Base-by-base conservation (phyloP, 1,139 yeast species). In the Diutina sp. region DNA sequence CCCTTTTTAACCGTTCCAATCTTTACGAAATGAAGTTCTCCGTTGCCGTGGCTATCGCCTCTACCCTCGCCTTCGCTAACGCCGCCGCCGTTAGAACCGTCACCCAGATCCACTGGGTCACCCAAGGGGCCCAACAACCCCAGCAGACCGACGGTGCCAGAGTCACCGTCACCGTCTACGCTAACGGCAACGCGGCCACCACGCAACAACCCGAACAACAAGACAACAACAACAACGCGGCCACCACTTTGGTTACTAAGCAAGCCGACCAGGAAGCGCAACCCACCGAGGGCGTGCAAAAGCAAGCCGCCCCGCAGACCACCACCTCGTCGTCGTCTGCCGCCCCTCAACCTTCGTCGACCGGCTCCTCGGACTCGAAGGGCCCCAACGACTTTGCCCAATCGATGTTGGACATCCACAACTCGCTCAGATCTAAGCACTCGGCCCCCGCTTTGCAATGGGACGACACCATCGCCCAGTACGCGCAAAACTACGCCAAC, bases 401-500 rank as follows among this genome's bases (percentile, higher is more conserved):
- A 57, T 63, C 64, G 46, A 75, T 79, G 58, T 76, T 87, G 63
- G 73, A 71, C 58, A 82, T 77, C 58, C 95, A 87, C 77, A 89
- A 89, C 74, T 60, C 65, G 50, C 82, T 82, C 70, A 82, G 96
- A 72, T 80, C 89, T 44, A 62, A 70, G 57, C 95, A 87, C 74
- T 77, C 79, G 57, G 90, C 85, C 46, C 68, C 72, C 5, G 68
- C 75, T 12, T 71, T 90, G 60, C 61, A 78, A 1, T 90, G 97
- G 97, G 79, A 83, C 61, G 66, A 72, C 50, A 75, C 72, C 16
- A 73, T 87, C 54, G 90, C 86, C 59, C 64, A 70, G 52, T 85
- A 81, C 65, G 96, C 97, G 55, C 84, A 83, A 70, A 68, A 72
- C 61, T 87, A 84, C 69, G 90, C 91, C 52, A 80, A 83, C 69